phyloP scores from a whole-genome alignment of 192 early-diverging fungal genomes.

The Backusella mclennaniae region DNA sequence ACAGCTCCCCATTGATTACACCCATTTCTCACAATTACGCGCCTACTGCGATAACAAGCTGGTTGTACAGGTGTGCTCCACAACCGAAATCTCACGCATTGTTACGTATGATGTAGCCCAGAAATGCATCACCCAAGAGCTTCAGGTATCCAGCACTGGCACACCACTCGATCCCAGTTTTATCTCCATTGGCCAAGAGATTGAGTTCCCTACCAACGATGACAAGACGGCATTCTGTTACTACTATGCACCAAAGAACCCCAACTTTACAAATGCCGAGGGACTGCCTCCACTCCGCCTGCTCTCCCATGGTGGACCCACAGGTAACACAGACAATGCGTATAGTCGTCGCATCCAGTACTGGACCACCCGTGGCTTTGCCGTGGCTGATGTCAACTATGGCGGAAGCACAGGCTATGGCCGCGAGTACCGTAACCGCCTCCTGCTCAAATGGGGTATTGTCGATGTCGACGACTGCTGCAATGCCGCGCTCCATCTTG shows the following conservation, averaged over 20 bases:
- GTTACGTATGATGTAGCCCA: constrained; percentile 13
- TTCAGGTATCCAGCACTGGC: not conserved
- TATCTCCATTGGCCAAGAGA: constrained; percentile 61
- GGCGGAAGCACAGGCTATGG: constrained; percentile 78
- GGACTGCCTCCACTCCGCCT: constrained; percentile 70
- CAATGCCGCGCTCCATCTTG: constrained; percentile 63
- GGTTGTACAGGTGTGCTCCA: constrained; percentile 7
- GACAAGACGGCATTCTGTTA: constrained; percentile 46
- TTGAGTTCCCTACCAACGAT: constrained; percentile 62
- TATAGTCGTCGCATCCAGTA: constrained; percentile 58
- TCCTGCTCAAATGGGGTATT: constrained; percentile 68
- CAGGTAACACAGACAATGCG: constrained; percentile 34
- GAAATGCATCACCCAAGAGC: not conserved
- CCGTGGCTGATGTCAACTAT: constrained; percentile 73
- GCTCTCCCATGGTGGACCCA: constrained; percentile 75
- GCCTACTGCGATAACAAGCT: constrained; percentile 9
- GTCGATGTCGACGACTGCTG: constrained; percentile 81
- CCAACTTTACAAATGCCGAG: constrained; percentile 43
- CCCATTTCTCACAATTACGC: constrained; percentile 5
- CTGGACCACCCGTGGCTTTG: constrained; percentile 80
- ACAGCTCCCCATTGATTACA: constrained; percentile 11
- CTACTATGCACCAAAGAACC: constrained; percentile 68
- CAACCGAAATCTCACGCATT: constrained; percentile 2
- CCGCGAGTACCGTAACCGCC: constrained; percentile 68
- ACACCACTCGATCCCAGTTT: constrained; percentile 29